Percentiles rank a stretch among this genome's conserved stretches.
Conservation (phyloP, 768 basidiomycete species). For the Agrocybe pediades region DNA sequence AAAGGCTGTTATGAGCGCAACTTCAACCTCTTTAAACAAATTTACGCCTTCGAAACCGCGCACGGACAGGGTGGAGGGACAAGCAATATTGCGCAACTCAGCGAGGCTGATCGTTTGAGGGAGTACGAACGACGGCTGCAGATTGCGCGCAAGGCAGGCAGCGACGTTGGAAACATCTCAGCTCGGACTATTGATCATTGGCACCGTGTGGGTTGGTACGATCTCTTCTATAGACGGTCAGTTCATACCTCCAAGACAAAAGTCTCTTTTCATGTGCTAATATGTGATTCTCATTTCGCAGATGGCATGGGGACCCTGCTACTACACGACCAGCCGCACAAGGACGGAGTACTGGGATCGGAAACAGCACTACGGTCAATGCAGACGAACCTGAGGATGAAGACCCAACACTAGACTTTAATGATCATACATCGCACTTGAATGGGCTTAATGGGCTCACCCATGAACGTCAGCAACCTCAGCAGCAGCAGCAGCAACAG, state of each 20-base stretch:
- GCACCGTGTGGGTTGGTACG: constrained; percentile 79
- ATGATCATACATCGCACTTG: constrained; percentile 31
- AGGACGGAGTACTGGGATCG: constrained; percentile 14
- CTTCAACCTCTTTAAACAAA: constrained; percentile 83
- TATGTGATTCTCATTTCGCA: constrained; percentile 21
- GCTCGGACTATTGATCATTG: constrained; percentile 79
- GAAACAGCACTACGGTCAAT: constrained; percentile 28
- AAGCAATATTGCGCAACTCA: constrained; percentile 39
- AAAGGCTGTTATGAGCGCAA: constrained; percentile 88
- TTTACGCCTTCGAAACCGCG: constrained; percentile 69
- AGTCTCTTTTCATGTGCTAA: constrained; percentile 1
- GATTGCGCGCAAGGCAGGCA: constrained; percentile 61
- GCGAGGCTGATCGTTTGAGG: constrained; percentile 65
- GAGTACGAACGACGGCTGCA: constrained; percentile 76
- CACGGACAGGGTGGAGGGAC: constrained; percentile 34
- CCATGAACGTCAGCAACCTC: constrained; percentile 24
- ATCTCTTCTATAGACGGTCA: constrained; percentile 68
- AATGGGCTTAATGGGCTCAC: constrained; percentile 31
- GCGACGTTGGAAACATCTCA: constrained; percentile 73
- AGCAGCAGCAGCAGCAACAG: constrained; percentile 20
- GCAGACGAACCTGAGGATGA: constrained; percentile 52
- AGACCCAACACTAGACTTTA: constrained; percentile 49
- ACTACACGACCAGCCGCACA: constrained; percentile 50
- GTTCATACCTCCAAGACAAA: no score
- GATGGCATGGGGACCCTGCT: constrained; percentile 70